phyloP scores from a whole-genome alignment of 345 rosid species.

The Eucalyptus virginea region DNA sequence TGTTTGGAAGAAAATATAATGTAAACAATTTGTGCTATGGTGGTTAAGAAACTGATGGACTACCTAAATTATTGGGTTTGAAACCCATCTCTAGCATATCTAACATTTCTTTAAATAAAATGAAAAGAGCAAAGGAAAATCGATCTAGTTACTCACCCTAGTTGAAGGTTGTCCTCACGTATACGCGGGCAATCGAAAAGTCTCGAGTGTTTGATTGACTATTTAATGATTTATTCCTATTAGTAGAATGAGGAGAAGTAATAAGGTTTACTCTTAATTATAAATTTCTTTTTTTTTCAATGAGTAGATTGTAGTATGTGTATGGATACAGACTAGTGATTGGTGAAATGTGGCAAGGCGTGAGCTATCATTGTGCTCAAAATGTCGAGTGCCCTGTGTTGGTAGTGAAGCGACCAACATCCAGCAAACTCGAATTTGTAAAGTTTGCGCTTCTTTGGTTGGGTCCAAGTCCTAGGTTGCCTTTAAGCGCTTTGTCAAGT shows the following conservation, averaged over 20 bases:
- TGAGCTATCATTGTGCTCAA: conserved; percentile 45
- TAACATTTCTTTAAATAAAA: not conserved
- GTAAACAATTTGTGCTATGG: not conserved
- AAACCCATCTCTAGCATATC: not conserved
- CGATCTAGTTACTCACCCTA: accelerated
- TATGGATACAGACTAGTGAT: not conserved
- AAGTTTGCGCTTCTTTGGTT: not conserved
- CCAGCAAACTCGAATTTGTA: not conserved
- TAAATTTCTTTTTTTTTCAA: not conserved
- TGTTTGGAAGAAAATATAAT: not conserved
- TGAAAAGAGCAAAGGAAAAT: too few relatives aligned
- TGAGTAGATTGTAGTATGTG: not conserved
- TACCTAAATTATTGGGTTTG: not conserved
- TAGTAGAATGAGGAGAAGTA: not conserved
- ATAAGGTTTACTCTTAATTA: not conserved
- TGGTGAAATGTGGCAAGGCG: conserved; percentile 6
- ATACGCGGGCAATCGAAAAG: accelerated
- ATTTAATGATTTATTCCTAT: accelerated
- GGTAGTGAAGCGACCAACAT: conserved; percentile 43
- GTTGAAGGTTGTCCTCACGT: not conserved
- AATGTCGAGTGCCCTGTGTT: conserved; percentile 39
- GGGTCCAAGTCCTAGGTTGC: not conserved
- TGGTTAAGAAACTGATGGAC: not conserved
- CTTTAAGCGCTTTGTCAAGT: not conserved
- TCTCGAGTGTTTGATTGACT: not conserved